Evolutionary conservation across 768 basidiomycete species (phyloP).

Genomic region (Mycena metata): DNA sequence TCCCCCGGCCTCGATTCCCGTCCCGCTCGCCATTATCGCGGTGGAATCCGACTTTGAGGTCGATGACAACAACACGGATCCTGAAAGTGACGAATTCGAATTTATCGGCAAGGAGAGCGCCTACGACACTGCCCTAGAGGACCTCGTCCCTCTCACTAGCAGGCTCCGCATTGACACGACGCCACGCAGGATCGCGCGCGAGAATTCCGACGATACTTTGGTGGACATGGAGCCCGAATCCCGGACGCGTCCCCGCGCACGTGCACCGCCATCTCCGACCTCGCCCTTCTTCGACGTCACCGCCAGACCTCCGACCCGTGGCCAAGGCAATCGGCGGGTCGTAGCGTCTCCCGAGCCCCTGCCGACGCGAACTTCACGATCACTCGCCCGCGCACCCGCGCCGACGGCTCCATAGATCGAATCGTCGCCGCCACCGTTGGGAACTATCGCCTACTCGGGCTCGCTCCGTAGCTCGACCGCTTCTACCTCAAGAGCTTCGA

Average conservation of each 20-base stretch:
- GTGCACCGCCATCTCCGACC: not conserved
- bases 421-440: too few relatives aligned
- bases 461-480: too few relatives aligned
- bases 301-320: not conserved
- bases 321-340: slow-evolving; percentile 1
- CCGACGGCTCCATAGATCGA: too few relatives aligned
- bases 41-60: not conserved
- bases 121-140: slow-evolving; percentile 30
- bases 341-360: slow-evolving; percentile 8
- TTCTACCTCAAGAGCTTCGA: too few relatives aligned
- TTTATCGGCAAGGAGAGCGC: slow-evolving; percentile 23
- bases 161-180: slow-evolving; percentile 16
- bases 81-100: slow-evolving; percentile 21
- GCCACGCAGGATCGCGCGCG: slow-evolving; percentile 2
- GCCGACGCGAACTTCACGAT: slow-evolving; percentile 3
- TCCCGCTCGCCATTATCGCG: not conserved
- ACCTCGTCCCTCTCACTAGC: slow-evolving; percentile 9
- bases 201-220: slow-evolving; percentile 29
- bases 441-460: too few relatives aligned
- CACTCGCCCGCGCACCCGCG: slow-evolving; percentile 17
- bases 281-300: slow-evolving; percentile 9
- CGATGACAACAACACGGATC: not conserved
- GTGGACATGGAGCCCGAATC: not conserved
- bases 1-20: not conserved
- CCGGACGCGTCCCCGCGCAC: not conserved